Base-by-base conservation (phyloP, 1,284 basidiomycete genomes). In the Tilletiaria anomala region DNA sequence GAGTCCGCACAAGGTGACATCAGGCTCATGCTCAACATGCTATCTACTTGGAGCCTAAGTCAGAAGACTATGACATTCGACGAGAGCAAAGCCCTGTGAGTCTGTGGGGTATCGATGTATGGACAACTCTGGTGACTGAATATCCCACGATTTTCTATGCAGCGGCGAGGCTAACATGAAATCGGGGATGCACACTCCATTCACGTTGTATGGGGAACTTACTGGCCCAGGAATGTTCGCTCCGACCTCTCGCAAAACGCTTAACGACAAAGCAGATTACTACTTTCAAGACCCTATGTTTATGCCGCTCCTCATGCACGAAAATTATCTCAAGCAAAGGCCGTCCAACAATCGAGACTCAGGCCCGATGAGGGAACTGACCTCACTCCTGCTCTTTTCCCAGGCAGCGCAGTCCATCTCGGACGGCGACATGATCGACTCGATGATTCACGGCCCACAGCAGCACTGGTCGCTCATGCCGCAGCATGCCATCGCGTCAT, bases 401-500 rank as follows among this genome's bases (percentile, higher is more conserved):
- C 76, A 78, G 49, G 89, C 91, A 2, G 79, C 88, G 0, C 79
- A 83, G 15, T 83, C 85, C 10, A 82, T 97, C 56, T 93, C 89
- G 0, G 89, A 97, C 57, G 85, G 83, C 1, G 91, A 97, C 69
- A 70, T 96, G n/a, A 79, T 97, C 1, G 91, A 96, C 65, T 72
- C 79, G 5, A 75, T 94, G 67, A 94, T 97, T 58, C 91, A 93
- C 62, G n/a, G 55, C 12, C 42, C 45, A 1, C 85, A 96, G 67
- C 89, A 94, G 65, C 88, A 96, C 58, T 97, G 91, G 91, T 76
- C 79, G 3, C 71, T 97, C 40, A 86, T 97, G 78, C 93, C 91
- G 0, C 68, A 87, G 0, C 93, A 97, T 62, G 87, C 87, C 0
- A 78, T 94, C 6, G 79, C 80, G 39, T 96, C 89, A 0, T 80